Conservation (phyloP, 768 basidiomycete genomes). For the Naganishia onofrii region DNA sequence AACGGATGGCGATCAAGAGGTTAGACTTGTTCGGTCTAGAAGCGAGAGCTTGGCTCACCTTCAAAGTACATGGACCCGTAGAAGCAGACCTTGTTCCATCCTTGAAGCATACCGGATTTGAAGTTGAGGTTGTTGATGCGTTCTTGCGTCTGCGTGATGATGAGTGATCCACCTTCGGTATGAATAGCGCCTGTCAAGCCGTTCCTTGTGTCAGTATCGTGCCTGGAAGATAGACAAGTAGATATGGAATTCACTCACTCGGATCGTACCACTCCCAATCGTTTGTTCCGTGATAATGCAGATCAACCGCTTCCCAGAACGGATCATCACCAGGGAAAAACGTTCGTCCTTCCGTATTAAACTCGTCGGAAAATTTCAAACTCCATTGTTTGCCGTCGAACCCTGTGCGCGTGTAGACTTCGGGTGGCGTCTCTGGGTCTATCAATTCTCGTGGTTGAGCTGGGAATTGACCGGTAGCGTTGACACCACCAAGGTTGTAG, state of each 20-base stretch:
- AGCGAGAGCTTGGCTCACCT: not conserved
- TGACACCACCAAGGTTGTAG: constrained; percentile 84
- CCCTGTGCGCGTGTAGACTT: constrained; percentile 62
- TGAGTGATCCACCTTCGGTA: constrained; percentile 72
- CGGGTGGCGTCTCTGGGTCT: constrained; percentile 70
- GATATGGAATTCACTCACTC: constrained; percentile 34
- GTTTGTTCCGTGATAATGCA: constrained; percentile 65
- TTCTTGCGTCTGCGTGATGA: constrained; percentile 72
- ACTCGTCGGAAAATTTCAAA: constrained; percentile 87
- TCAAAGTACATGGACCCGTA: constrained; percentile 77
- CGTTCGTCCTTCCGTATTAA: constrained; percentile 62
- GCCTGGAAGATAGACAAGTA: not conserved
- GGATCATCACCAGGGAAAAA: constrained; percentile 66
- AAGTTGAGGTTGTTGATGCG: constrained; percentile 80
- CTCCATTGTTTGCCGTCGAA: constrained; percentile 76
- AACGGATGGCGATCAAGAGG: too few relatives aligned
- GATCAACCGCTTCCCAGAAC: constrained; percentile 79
- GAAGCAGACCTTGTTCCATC: constrained; percentile 95
- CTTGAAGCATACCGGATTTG: constrained; percentile 60
- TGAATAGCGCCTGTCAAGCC: constrained; percentile 52
- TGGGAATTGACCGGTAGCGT: constrained; percentile 82
- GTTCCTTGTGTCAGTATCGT: too few relatives aligned
- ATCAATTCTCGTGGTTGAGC: constrained; percentile 65
- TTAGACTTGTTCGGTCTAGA: too few relatives aligned
- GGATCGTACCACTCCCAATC: constrained; percentile 83